These are phyloP conservation scores for Starmerella sirachaensis DNA, from an alignment of 805 yeast species.

Conservation along the genomic window DNA sequence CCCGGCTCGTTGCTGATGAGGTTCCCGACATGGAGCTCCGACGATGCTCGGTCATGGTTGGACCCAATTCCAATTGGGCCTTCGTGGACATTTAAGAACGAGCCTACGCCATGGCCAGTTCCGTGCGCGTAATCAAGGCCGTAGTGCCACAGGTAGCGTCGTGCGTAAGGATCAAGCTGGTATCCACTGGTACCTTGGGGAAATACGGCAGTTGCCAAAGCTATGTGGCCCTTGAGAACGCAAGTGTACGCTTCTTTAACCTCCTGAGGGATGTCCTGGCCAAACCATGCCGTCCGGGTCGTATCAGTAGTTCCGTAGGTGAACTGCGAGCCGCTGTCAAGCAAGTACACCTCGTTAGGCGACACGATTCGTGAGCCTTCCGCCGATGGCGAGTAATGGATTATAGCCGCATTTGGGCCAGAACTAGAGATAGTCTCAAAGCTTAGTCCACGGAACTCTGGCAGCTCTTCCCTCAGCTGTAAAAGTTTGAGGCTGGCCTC, in stretches of 20 bases:
- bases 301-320: constrained; percentile 94
- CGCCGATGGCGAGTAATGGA: constrained; percentile 56
- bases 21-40: constrained; percentile 52
- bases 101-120: constrained; percentile 96
- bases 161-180: constrained; percentile 66
- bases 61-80: constrained; percentile 71
- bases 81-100: constrained; percentile 84
- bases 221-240: constrained; percentile 85
- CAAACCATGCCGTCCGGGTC: constrained; percentile 73
- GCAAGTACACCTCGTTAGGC: constrained; percentile 54
- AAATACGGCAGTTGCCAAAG: constrained; percentile 67
- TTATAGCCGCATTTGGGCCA: constrained; percentile 66
- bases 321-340: constrained; percentile 88
- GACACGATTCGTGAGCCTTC: constrained; percentile 50
- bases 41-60: constrained; percentile 29
- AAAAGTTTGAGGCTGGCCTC: constrained; percentile 45
- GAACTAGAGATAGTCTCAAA: constrained; percentile 65
- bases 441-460: constrained; percentile 44
- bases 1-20: constrained; percentile 91
- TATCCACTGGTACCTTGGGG: constrained; percentile 67
- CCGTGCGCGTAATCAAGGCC: constrained; percentile 90
- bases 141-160: constrained; percentile 67
- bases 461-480: constrained; percentile 31
- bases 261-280: constrained; percentile 38
- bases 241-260: constrained; percentile 61